Conservation (phyloP, 768 basidiomycete species). For the Auriscalpium microsporum region DNA sequence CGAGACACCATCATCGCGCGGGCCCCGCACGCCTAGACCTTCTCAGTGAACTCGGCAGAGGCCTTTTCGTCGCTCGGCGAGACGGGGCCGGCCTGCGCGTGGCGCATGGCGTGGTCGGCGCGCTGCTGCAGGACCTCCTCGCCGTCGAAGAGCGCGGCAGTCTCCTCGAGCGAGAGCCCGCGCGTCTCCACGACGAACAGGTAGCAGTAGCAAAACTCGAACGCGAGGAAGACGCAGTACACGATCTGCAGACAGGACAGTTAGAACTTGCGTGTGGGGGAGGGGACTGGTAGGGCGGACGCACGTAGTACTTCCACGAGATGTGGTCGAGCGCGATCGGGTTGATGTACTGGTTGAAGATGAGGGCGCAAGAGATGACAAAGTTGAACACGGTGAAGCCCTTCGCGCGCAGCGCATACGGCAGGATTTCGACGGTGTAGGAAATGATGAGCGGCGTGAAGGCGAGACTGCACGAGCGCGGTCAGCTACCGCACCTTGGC, state of each 20-base stretch:
- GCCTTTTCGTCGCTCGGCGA: background rate
- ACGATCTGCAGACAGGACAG: slow-evolving; percentile 37
- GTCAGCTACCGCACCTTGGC: background rate
- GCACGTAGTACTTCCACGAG: slow-evolving; percentile 70
- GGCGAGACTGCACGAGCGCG: slow-evolving; percentile 39
- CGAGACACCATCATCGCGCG: no score
- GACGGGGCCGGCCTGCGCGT: background rate
- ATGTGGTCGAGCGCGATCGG: slow-evolving; percentile 61
- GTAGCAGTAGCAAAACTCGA: slow-evolving; percentile 19
- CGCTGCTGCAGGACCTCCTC: slow-evolving; percentile 8
- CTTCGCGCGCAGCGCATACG: slow-evolving; percentile 76
- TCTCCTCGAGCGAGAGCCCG: slow-evolving; percentile 22
- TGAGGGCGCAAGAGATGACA: slow-evolving; percentile 65
- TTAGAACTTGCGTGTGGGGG: background rate
- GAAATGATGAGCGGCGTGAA: slow-evolving; percentile 83
- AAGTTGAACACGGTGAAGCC: slow-evolving; percentile 80
- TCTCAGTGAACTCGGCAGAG: slow-evolving; percentile 1
- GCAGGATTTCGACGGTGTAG: slow-evolving; percentile 86
- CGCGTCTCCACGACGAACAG: slow-evolving; percentile 21
- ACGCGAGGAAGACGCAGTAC: slow-evolving; percentile 40
- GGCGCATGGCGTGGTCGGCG: slow-evolving; percentile 17
- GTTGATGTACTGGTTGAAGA: slow-evolving; percentile 88
- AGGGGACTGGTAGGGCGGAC: slow-evolving; percentile 13
- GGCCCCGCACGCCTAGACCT: background rate
- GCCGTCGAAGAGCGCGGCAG: slow-evolving; percentile 24